Percentiles rank a stretch among this genome's conserved stretches.
Evolutionary conservation across 306 rosid genomes (phyloP).

Genomic region (Citrullus colocynthis): DNA sequence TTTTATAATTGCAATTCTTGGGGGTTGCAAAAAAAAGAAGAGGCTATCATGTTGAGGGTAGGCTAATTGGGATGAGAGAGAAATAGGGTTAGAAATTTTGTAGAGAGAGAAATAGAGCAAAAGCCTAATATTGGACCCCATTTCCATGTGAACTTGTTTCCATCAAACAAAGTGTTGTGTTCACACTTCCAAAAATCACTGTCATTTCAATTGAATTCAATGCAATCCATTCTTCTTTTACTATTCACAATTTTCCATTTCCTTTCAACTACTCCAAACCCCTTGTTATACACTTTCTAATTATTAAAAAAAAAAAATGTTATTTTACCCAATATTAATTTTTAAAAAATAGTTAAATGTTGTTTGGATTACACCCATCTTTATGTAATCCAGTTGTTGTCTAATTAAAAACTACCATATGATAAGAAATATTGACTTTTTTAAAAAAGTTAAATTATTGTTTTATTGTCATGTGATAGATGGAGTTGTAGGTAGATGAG

Average conservation of each 20-base stretch:
- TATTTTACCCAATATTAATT: too few species aligned
- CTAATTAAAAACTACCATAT: too few species aligned
- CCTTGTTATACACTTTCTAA: too few species aligned
- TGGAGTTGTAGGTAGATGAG: too few species aligned
- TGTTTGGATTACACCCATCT: too few species aligned
- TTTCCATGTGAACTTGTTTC: constrained; percentile 69
- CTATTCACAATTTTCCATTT: background rate
- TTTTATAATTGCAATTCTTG: background rate
- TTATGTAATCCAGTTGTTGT: too few species aligned
- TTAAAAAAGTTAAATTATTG: too few species aligned
- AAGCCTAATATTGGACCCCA: constrained; percentile 49
- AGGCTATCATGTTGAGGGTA: background rate
- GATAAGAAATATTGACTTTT: too few species aligned
- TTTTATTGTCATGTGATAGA: too few species aligned
- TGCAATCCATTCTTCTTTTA: background rate
- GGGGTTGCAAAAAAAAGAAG: background rate
- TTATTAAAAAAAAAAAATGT: too few species aligned
- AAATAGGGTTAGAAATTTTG: background rate
- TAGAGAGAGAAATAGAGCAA: constrained; percentile 34
- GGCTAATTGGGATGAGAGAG: background rate
- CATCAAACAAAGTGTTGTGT: constrained; percentile 14
- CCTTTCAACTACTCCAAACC: background rate
- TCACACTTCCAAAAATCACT: background rate
- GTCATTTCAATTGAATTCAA: background rate
- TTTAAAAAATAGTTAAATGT: too few species aligned